Evolutionary conservation across 441 rosid species (phyloP).

Genomic region (Gossypium laxum): DNA sequence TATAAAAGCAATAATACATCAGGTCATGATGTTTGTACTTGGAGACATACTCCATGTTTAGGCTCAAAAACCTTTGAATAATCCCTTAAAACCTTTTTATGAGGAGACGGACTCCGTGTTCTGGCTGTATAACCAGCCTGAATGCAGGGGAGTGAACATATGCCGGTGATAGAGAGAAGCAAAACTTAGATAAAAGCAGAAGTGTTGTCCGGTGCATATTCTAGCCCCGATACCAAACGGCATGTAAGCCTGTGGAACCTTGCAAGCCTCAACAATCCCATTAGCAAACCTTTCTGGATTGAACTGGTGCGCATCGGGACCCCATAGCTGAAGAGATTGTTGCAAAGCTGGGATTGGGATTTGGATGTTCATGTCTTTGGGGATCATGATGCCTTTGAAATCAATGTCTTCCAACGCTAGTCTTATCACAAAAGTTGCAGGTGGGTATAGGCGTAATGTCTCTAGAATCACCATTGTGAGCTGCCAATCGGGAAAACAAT

Average conservation of each 20-base stretch:
- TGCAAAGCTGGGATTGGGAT: conserved; percentile 29
- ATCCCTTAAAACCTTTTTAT: conserved; percentile 13
- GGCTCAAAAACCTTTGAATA: neutral
- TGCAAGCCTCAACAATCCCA: conserved; percentile 28
- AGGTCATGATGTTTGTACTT: neutral
- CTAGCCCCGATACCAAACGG: conserved; percentile 36
- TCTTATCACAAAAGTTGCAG: conserved; percentile 20
- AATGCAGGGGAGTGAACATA: conserved; percentile 35
- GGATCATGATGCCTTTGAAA: conserved; percentile 26
- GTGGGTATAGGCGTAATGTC: conserved; percentile 43
- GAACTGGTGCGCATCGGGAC: conserved; percentile 27
- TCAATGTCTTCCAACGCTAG: conserved; percentile 24
- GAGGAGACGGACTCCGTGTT: conserved; percentile 25
- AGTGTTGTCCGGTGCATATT: conserved; percentile 34
- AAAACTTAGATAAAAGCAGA: conserved; percentile 27
- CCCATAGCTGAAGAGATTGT: conserved; percentile 33
- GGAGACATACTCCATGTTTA: neutral
- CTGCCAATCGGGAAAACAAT: conserved; percentile 17
- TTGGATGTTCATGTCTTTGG: conserved; percentile 29
- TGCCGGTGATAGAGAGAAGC: conserved; percentile 29
- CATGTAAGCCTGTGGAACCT: conserved; percentile 30
- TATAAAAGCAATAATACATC: neutral
- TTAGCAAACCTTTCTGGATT: conserved; percentile 37
- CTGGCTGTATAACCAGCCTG: conserved; percentile 30
- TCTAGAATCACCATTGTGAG: conserved; percentile 42